Base-by-base conservation (phyloP, 129 eudicot species). In the Ambrosia artemisiifolia region DNA sequence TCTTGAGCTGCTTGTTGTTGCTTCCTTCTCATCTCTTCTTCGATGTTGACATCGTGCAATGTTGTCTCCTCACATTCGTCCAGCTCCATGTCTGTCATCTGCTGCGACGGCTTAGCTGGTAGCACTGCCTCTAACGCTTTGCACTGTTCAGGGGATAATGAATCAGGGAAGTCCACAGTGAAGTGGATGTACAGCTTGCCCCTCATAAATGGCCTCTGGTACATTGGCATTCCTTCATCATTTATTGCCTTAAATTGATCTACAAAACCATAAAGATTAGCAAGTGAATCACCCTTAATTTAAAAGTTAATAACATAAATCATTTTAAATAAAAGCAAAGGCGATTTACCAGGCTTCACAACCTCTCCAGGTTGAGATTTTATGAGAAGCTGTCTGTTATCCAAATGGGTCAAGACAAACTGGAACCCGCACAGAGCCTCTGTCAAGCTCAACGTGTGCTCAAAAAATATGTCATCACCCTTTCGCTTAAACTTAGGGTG, bases 371-470 rank as follows among this genome's bases (percentile, higher is more conserved):
- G 87, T 65, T 86, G 73, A 28, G 89, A 88, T 73, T 86, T 86
- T 40, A 88, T 78, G 17, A 88, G 83, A 48, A 88, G 88, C 74
- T 84, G 88, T 38, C 95, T 84, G 35, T 70, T 80, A 76, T 88
- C 91, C 16, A 88, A 75, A 78, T 88, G 95, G 63, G 91, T 85
- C 50, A 88, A 49, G 33, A 81, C 69, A 54, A 88, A 88, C 63
- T 85, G 95, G 74, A 85, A 88, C 50, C 95, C 95, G 55, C 96
- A 89, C 0, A 89, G 84, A n/a, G 96, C 92, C 71, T 89, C 96
- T 0, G 92, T 89, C 14, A 89, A 49, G 38, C 83, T 78, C 85
- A 89, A 82, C 10, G 85, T 77, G 75, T 89, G 96, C 46, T 86
- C 92, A 38, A 81, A 83, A 75, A 89, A 86, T 44, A 86, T 38